Conservation (phyloP, 169 alveolate genomes). For the Sarcocystis neurona region DNA sequence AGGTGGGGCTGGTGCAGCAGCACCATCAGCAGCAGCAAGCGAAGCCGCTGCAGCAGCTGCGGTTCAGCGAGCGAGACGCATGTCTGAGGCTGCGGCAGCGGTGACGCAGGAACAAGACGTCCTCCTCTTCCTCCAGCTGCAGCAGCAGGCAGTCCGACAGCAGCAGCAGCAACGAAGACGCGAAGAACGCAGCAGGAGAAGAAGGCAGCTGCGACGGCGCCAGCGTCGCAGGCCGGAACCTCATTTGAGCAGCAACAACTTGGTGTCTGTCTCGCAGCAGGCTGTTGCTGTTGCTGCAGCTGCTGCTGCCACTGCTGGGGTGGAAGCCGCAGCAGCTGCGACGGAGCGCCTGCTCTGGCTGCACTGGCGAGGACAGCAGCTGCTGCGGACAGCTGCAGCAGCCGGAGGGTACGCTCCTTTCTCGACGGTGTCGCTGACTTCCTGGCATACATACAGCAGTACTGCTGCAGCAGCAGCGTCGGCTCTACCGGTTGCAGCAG, state of each 20-base stretch:
- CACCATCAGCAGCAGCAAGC: too few relatives aligned
- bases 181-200: too few relatives aligned
- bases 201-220: too few relatives aligned
- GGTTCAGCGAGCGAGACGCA: too few relatives aligned
- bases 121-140: constrained; percentile 14
- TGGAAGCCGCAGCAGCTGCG: constrained; percentile 37
- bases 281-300: constrained; percentile 25
- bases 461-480: constrained; percentile 51
- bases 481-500: not conserved
- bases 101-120: not conserved
- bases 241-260: too few relatives aligned
- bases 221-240: too few relatives aligned
- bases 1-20: too few relatives aligned
- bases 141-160: not conserved
- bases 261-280: too few relatives aligned
- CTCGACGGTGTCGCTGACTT: not conserved
- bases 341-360: too few relatives aligned
- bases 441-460: not conserved
- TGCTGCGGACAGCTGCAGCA: constrained; percentile 23
- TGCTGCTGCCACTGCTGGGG: not conserved
- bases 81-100: not conserved
- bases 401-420: constrained; percentile 8
- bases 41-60: too few relatives aligned
- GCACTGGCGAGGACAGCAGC: too few relatives aligned
- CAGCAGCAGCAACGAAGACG: too few relatives aligned